Conservation (phyloP, 805 yeast genomes). For the Sugiyamaella smithiae region DNA sequence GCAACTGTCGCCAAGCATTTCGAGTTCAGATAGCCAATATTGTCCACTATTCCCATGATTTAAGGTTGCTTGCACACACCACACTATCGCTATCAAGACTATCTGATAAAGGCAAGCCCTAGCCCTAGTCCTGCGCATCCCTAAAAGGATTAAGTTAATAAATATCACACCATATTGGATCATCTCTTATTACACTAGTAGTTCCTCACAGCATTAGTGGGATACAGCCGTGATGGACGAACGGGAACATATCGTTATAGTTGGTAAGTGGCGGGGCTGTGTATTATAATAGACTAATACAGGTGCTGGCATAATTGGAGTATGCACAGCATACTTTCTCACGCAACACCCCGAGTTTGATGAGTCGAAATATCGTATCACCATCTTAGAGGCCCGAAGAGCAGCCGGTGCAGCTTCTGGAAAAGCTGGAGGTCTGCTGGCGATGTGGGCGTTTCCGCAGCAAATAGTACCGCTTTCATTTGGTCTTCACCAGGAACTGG, state of each 20-base stretch:
- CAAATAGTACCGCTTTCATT: slow-evolving; percentile 89
- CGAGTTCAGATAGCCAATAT: too few species aligned
- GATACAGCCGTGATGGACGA: slow-evolving; percentile 2
- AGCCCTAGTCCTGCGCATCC: too few species aligned
- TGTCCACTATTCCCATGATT: too few species aligned
- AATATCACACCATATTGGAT: too few species aligned
- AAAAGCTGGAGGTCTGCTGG: slow-evolving; percentile 93
- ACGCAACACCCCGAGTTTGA: slow-evolving; percentile 80
- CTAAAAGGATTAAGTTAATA: too few species aligned
- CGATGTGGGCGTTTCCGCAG: slow-evolving; percentile 96
- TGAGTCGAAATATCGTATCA: slow-evolving; percentile 69
- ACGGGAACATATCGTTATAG: slow-evolving; percentile 75
- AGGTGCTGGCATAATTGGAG: slow-evolving; percentile 92
- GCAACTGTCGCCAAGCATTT: too few species aligned
- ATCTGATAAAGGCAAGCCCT: too few species aligned
- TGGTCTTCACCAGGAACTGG: slow-evolving; percentile 76
- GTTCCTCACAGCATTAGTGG: too few species aligned
- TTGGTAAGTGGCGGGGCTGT: slow-evolving; percentile 45
- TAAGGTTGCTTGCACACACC: too few species aligned
- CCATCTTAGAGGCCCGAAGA: slow-evolving; percentile 81
- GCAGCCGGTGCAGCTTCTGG: slow-evolving; percentile 98
- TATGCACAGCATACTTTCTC: slow-evolving; percentile 86
- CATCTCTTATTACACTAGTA: too few species aligned
- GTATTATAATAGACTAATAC: neutral
- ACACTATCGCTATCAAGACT: too few species aligned